Conservation (phyloP, 257 asterid species). For the Solanum pinnatisectum region DNA sequence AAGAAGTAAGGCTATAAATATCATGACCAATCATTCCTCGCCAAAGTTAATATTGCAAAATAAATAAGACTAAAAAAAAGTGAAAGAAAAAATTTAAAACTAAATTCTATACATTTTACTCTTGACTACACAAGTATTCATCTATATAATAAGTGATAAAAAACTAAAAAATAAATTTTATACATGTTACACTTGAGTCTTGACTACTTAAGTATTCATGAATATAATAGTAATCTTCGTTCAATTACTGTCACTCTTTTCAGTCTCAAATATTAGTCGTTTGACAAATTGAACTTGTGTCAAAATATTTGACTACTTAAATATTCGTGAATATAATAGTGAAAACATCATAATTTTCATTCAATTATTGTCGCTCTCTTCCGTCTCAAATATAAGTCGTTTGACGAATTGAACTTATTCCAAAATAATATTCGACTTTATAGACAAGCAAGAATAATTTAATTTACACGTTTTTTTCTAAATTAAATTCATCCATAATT, state of each 20-base stretch:
- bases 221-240: neutral
- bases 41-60: neutral
- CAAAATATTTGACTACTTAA: neutral
- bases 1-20: too few relatives aligned
- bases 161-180: too few relatives aligned
- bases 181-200: neutral
- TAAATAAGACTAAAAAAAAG: neutral
- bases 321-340: neutral
- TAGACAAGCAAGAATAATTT: neutral
- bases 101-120: neutral
- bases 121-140: neutral
- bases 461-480: neutral
- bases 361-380: neutral
- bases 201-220: neutral
- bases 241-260: too few relatives aligned
- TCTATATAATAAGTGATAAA: neutral
- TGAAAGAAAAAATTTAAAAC: neutral
- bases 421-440: neutral
- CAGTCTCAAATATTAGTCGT: too few relatives aligned
- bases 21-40: too few relatives aligned
- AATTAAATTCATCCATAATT: neutral
- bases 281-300: too few relatives aligned
- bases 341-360: neutral
- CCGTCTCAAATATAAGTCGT: neutral
- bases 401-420: neutral